These are phyloP conservation scores for Cronartium ribicola DNA, from an alignment of 1,284 basidiomycete genomes.

Conservation along the genomic window DNA sequence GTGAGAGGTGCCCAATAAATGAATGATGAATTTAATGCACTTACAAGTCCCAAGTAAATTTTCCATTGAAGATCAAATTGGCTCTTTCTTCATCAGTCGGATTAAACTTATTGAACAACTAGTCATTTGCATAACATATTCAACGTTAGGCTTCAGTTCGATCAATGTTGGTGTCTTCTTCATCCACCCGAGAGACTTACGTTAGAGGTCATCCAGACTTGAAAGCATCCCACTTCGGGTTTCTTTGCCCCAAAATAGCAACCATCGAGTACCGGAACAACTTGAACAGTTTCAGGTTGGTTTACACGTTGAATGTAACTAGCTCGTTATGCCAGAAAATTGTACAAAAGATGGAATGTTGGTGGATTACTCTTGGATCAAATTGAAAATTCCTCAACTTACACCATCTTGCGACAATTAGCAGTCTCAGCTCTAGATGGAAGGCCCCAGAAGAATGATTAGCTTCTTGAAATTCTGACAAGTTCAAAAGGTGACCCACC, in stretches of 20 bases:
- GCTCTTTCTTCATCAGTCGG: too few species aligned
- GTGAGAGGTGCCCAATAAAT: too few species aligned
- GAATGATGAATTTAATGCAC: too few species aligned
- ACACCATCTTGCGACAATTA: constrained; percentile 34
- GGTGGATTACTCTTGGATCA: not conserved
- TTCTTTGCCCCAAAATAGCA: constrained; percentile 10
- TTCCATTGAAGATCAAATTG: too few species aligned
- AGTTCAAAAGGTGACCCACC: not conserved
- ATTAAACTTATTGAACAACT: too few species aligned
- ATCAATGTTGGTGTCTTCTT: too few species aligned
- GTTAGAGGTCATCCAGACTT: constrained; percentile 8
- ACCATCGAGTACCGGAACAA: constrained; percentile 16
- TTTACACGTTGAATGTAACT: constrained; percentile 26
- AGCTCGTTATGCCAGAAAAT: too few species aligned
- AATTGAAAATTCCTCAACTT: not conserved
- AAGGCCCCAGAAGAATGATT: not conserved
- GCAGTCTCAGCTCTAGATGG: not conserved
- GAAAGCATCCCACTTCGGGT: constrained; percentile 9
- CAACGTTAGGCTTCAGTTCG: too few species aligned
- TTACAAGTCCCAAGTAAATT: too few species aligned
- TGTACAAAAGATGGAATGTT: not conserved
- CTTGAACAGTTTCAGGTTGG: constrained; percentile 20
- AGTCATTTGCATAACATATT: too few species aligned
- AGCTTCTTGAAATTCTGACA: not conserved
- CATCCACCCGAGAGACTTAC: not conserved